Conservation (phyloP, 2,329 filamentous ascomycete species). For the Stemphylium vesicarium region DNA sequence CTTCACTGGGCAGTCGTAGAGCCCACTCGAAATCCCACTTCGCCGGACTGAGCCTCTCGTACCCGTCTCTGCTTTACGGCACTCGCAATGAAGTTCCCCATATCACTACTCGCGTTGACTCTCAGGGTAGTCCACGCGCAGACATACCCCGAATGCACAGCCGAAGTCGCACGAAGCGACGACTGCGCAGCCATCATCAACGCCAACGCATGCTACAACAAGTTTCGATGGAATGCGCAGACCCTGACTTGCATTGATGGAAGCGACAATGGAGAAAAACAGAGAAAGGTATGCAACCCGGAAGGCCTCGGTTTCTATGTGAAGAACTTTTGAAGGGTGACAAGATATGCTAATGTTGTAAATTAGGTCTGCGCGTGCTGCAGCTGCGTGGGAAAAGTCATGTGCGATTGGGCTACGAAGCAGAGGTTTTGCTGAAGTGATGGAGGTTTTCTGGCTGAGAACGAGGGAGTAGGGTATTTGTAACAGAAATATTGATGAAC, state of each 20-base stretch:
- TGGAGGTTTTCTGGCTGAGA: too few species aligned
- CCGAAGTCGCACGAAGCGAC: slow-evolving; percentile 31
- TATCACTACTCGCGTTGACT: slow-evolving; percentile 13
- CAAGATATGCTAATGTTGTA: too few species aligned
- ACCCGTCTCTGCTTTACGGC: neutral
- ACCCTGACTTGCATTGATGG: slow-evolving; percentile 39
- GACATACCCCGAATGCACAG: slow-evolving; percentile 30
- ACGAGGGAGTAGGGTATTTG: too few species aligned
- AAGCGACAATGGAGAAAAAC: slow-evolving; percentile 25
- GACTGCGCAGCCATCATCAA: slow-evolving; percentile 41
- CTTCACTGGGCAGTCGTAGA: neutral
- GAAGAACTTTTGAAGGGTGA: too few species aligned
- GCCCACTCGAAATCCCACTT: too few species aligned
- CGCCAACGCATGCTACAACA: slow-evolving; percentile 43
- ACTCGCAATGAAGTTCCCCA: slow-evolving; percentile 22
- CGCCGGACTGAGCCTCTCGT: neutral
- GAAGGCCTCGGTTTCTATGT: neutral
- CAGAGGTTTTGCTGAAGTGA: slow-evolving; percentile 23
- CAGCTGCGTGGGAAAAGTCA: slow-evolving; percentile 36
- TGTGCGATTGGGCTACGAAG: slow-evolving; percentile 39
- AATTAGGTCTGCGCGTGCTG: slow-evolving; percentile 40
- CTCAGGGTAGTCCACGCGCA: slow-evolving; percentile 21
- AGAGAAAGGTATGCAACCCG: slow-evolving; percentile 27
- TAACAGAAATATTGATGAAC: too few species aligned
- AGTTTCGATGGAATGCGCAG: slow-evolving; percentile 31